These are phyloP conservation scores for Cicer cuneatum DNA, from an alignment of 306 rosid species.

Conservation along the genomic window DNA sequence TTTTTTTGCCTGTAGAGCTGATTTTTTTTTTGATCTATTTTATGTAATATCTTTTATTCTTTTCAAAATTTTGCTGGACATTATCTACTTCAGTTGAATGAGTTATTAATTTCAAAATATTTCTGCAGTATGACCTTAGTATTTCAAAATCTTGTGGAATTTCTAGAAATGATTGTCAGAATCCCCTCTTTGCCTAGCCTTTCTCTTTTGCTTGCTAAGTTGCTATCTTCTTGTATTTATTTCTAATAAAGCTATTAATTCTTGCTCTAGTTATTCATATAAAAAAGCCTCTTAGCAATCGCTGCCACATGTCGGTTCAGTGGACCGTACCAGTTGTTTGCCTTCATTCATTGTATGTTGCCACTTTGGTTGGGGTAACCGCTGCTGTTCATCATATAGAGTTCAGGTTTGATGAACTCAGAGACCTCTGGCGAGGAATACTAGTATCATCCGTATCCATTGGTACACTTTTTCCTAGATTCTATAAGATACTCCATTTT, in stretches of 20 bases:
- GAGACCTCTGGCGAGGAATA: slow-evolving; percentile 94
- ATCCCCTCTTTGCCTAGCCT: neutral
- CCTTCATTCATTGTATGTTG: slow-evolving; percentile 75
- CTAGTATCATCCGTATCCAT: slow-evolving; percentile 70
- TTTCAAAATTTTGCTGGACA: slow-evolving; percentile 16
- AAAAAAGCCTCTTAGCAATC: slow-evolving; percentile 68
- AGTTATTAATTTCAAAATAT: slow-evolving; percentile 31
- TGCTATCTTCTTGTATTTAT: neutral
- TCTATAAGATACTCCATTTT: slow-evolving; percentile 34
- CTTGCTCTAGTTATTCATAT: slow-evolving; percentile 65
- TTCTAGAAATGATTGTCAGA: slow-evolving; percentile 16
- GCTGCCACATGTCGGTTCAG: slow-evolving; percentile 75
- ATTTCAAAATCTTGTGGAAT: slow-evolving; percentile 19
- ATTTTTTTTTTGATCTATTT: slow-evolving; percentile 21
- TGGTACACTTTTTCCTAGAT: slow-evolving; percentile 62
- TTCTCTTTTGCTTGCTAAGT: slow-evolving; percentile 25
- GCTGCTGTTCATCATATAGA: slow-evolving; percentile 85
- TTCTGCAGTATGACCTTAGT: slow-evolving; percentile 21
- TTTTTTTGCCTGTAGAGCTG: slow-evolving; percentile 2
- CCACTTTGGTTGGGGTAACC: slow-evolving; percentile 74
- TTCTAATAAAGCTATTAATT: slow-evolving; percentile 47
- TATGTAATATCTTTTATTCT: neutral
- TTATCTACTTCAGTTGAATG: slow-evolving; percentile 13
- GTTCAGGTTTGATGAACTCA: slow-evolving; percentile 93
- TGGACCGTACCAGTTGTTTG: slow-evolving; percentile 72